Evolutionary conservation across 805 yeast genomes (phyloP).

Genomic region (Saturnispora dispora): DNA sequence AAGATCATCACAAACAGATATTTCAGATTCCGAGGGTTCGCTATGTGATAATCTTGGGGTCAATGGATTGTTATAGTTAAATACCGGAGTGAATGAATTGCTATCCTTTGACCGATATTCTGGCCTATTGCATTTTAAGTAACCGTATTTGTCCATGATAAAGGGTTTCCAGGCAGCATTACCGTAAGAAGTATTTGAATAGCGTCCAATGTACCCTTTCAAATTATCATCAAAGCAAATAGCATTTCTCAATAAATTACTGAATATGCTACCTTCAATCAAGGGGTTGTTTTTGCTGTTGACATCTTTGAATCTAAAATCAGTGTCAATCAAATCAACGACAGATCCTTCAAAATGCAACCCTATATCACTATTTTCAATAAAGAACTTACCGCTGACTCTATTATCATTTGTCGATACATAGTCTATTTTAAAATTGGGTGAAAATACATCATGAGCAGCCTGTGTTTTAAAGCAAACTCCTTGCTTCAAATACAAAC

Average conservation of each 20-base stretch:
- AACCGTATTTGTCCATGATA: conserved; percentile 24
- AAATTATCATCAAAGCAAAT: conserved; percentile 22
- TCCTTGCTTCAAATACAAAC: conserved; percentile 5
- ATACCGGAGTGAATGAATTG: not conserved
- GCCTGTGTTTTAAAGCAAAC: not conserved
- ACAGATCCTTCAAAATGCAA: conserved; percentile 18
- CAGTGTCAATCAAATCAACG: conserved; percentile 24
- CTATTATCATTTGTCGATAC: not conserved
- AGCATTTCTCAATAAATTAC: conserved; percentile 23
- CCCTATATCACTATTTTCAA: not conserved
- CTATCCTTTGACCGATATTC: not conserved
- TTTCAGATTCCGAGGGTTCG: conserved; percentile 6
- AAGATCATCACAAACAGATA: conserved; percentile 6
- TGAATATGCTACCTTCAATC: conserved; percentile 25
- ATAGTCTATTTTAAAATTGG: conserved; percentile 2
- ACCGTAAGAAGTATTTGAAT: conserved; percentile 9
- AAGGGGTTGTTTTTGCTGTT: conserved; percentile 11
- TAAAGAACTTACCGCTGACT: not conserved
- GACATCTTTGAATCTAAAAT: conserved; percentile 21
- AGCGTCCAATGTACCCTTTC: conserved; percentile 20
- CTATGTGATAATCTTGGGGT: conserved; percentile 7
- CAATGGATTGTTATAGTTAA: not conserved
- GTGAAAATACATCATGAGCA: conserved; percentile 2
- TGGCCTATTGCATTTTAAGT: conserved; percentile 10
- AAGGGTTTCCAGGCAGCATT: conserved; percentile 23